Percentiles rank a stretch among this genome's conserved stretches.
These are phyloP conservation scores for Candida stauntonica DNA, from an alignment of 805 yeast species.

Conservation along the genomic window DNA sequence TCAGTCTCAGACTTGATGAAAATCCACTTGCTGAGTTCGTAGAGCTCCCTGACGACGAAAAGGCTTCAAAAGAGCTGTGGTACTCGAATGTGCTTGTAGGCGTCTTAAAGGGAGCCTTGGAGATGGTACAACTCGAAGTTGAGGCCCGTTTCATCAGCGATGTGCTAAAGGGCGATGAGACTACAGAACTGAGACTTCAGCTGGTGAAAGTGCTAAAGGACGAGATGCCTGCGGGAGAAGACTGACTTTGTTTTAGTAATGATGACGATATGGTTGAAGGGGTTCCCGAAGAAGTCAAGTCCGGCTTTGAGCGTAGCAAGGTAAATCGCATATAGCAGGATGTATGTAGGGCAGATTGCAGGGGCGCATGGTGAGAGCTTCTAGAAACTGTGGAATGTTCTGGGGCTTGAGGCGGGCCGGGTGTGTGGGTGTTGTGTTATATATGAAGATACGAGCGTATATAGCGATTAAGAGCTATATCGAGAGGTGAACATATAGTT, in stretches of 20 bases:
- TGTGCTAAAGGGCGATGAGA: constrained; percentile 73
- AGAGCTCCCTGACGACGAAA: constrained; percentile 81
- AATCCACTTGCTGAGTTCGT: constrained; percentile 95
- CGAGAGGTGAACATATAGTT: too few species aligned
- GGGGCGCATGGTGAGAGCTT: too few species aligned
- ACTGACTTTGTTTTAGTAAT: constrained; percentile 32
- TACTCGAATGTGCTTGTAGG: constrained; percentile 89
- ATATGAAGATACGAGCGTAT: too few species aligned
- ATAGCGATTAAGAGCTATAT: too few species aligned
- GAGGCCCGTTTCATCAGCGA: constrained; percentile 80
- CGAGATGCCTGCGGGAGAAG: constrained; percentile 97
- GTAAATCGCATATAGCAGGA: too few species aligned
- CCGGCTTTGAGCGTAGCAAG: too few species aligned
- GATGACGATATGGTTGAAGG: too few species aligned
- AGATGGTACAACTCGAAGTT: constrained; percentile 93
- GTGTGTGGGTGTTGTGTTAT: too few species aligned
- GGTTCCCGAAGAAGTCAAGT: too few species aligned
- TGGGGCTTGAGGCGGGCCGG: too few species aligned
- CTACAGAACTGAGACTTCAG: constrained; percentile 74
- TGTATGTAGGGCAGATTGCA: too few species aligned
- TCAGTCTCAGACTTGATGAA: constrained; percentile 68
- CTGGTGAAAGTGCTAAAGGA: constrained; percentile 74
- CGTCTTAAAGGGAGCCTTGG: constrained; percentile 84
- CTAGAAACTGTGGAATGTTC: too few species aligned
- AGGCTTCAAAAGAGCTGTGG: constrained; percentile 74